Evolutionary conservation across 2,329 filamentous ascomycete species (phyloP).

Genomic region (Cladosporium colombiae): DNA sequence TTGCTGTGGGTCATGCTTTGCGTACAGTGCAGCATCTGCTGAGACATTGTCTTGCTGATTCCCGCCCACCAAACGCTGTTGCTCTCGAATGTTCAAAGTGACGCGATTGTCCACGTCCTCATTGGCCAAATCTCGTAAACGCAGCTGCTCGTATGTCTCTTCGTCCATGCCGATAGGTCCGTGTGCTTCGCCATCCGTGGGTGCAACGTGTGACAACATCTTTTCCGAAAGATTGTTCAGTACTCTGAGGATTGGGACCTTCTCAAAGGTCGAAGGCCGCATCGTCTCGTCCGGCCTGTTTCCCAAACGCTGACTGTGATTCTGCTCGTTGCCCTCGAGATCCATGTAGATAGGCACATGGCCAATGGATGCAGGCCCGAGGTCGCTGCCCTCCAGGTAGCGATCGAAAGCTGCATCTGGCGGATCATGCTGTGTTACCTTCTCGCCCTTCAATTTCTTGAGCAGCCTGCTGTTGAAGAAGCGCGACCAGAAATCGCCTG

Average conservation of each 20-base stretch:
- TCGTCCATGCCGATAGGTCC: conserved; percentile 69
- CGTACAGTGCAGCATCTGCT: conserved; percentile 59
- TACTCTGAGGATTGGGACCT: conserved; percentile 84
- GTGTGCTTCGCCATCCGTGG: conserved; percentile 70
- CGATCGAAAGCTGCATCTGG: conserved; percentile 80
- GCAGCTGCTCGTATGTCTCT: conserved; percentile 71
- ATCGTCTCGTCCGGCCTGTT: conserved; percentile 90
- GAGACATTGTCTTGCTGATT: conserved; percentile 43
- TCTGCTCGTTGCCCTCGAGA: conserved; percentile 90
- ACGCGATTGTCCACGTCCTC: conserved; percentile 75
- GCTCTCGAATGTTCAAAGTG: conserved; percentile 83
- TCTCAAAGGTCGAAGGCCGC: conserved; percentile 71
- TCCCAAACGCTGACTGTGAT: conserved; percentile 82
- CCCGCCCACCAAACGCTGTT: conserved; percentile 75
- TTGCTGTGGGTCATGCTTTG: conserved; percentile 67
- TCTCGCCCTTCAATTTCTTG: conserved; percentile 89
- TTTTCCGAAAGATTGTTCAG: conserved; percentile 91
- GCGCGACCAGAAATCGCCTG: conserved; percentile 84
- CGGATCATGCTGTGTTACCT: conserved; percentile 74
- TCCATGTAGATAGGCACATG: conserved; percentile 88
- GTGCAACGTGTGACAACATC: conserved; percentile 83
- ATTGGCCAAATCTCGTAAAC: conserved; percentile 76
- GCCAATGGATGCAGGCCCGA: conserved; percentile 53
- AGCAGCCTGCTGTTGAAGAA: conserved; percentile 91
- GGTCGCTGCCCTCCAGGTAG: conserved; percentile 71